These are phyloP conservation scores for Coffea eugenioides DNA, from an alignment of 257 asterid species.

Conservation along the genomic window DNA sequence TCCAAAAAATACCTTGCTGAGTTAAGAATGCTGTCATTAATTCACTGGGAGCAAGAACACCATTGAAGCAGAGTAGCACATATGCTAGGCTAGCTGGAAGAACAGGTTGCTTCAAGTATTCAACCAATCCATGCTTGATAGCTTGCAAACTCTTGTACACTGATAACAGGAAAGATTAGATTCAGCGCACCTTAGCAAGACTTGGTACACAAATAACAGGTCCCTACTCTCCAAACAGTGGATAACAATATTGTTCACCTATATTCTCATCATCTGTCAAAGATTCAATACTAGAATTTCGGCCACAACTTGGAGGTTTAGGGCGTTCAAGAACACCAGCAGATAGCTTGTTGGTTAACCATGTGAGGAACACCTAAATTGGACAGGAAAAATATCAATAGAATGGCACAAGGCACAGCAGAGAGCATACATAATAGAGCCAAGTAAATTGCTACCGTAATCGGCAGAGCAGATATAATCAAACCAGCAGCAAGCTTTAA, in stretches of 20 bases:
- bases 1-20: conserved; percentile 58
- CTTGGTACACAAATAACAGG: conserved; percentile 19
- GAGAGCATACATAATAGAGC: conserved; percentile 17
- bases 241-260: conserved; percentile 41
- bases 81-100: conserved; percentile 94
- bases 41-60: conserved; percentile 90
- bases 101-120: conserved; percentile 92
- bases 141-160: conserved; percentile 59
- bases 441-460: conserved; percentile 48
- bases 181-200: conserved; percentile 22
- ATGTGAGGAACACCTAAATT: conserved; percentile 65
- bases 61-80: conserved; percentile 84
- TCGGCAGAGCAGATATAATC: conserved; percentile 77
- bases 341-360: conserved; percentile 86
- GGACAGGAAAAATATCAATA: conserved; percentile 21
- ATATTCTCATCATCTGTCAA: conserved; percentile 46
- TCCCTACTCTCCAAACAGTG: conserved; percentile 9
- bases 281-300: conserved; percentile 39
- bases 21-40: conserved; percentile 97
- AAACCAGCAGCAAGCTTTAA: conserved; percentile 70
- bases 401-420: conserved; percentile 9
- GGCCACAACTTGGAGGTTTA: conserved; percentile 44
- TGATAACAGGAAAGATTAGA: conserved; percentile 24
- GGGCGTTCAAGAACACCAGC: conserved; percentile 83
- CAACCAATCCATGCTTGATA: conserved; percentile 85